Percentiles rank a stretch among this genome's conserved stretches.
These are phyloP conservation scores for Crataegus laevigata DNA, from an alignment of 306 rosid genomes.

Conservation along the genomic window DNA sequence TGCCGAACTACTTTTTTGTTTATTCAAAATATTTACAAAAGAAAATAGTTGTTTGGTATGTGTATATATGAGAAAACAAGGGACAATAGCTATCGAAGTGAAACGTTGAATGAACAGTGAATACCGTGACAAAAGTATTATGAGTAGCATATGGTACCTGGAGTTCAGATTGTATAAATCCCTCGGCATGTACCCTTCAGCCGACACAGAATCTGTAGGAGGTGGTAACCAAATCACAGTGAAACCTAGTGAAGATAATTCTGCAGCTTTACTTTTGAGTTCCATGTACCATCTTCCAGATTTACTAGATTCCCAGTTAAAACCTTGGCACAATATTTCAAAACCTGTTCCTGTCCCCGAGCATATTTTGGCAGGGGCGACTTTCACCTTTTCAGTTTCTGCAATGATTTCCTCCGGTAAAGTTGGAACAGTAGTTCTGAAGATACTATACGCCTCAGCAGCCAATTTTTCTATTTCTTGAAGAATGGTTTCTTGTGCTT, in stretches of 20 bases:
- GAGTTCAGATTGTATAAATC: constrained; percentile 89
- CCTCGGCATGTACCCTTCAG: constrained; percentile 93
- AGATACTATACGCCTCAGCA: constrained; percentile 86
- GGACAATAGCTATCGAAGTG: not conserved
- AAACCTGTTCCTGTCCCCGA: constrained; percentile 80
- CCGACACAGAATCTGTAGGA: constrained; percentile 94
- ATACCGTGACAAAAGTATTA: not conserved
- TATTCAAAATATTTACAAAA: not conserved
- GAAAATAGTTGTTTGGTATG: no score
- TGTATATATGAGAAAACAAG: not conserved
- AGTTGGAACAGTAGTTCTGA: constrained; percentile 63
- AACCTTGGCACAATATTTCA: constrained; percentile 95
- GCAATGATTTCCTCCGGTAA: constrained; percentile 41
- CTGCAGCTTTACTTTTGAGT: constrained; percentile 65
- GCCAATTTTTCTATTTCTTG: constrained; percentile 88
- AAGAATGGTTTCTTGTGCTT: constrained; percentile 79
- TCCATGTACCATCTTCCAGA: constrained; percentile 86
- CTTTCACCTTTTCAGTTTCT: constrained; percentile 20
- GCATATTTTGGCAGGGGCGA: constrained; percentile 21
- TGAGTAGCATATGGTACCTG: constrained; percentile 40
- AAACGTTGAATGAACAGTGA: not conserved
- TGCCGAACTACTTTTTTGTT: not conserved
- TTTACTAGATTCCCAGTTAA: constrained; percentile 97
- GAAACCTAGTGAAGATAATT: constrained; percentile 67
- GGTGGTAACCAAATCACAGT: constrained; percentile 95